These are phyloP conservation scores for Debaryomyces maramus DNA, from an alignment of 805 yeast species.

Conservation along the genomic window DNA sequence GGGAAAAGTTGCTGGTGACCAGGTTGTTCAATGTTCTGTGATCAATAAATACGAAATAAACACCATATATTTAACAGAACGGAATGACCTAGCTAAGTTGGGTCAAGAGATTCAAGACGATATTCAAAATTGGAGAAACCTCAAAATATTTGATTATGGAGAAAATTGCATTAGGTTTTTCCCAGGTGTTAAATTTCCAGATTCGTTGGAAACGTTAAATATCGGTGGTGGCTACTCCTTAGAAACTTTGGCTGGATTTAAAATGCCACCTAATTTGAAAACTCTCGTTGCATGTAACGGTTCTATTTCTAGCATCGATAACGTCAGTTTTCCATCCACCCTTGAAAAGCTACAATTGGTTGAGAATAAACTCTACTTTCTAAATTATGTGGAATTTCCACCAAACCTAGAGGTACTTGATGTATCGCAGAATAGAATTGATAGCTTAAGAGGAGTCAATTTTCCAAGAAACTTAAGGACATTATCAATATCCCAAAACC, in stretches of 20 bases:
- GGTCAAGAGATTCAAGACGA: constrained; percentile 41
- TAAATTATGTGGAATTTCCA: constrained; percentile 42
- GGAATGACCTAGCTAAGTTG: constrained; percentile 29
- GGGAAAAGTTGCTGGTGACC: constrained; percentile 21
- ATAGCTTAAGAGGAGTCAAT: constrained; percentile 34
- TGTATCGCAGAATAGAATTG: constrained; percentile 41
- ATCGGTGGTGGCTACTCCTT: constrained; percentile 41
- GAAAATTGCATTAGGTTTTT: constrained; percentile 36
- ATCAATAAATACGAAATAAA: constrained; percentile 35
- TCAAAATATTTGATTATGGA: constrained; percentile 37
- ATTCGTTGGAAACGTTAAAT: constrained; percentile 35
- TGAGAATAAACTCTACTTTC: constrained; percentile 39
- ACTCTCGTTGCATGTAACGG: constrained; percentile 35
- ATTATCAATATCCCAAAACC: constrained; percentile 36
- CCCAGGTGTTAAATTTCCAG: constrained; percentile 43
- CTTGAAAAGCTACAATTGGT: constrained; percentile 34
- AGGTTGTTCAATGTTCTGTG: constrained; percentile 40
- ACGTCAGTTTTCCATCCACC: constrained; percentile 32
- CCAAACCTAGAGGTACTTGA: constrained; percentile 28
- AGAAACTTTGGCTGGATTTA: constrained; percentile 40
- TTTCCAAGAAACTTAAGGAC: constrained; percentile 34
- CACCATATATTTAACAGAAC: constrained; percentile 35
- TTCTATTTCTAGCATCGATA: constrained; percentile 34
- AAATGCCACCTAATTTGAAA: constrained; percentile 33
- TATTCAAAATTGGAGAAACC: constrained; percentile 32